These are phyloP conservation scores for Ulvella scutata DNA, from an alignment of 139 green algal genomes.

Conservation along the genomic window DNA sequence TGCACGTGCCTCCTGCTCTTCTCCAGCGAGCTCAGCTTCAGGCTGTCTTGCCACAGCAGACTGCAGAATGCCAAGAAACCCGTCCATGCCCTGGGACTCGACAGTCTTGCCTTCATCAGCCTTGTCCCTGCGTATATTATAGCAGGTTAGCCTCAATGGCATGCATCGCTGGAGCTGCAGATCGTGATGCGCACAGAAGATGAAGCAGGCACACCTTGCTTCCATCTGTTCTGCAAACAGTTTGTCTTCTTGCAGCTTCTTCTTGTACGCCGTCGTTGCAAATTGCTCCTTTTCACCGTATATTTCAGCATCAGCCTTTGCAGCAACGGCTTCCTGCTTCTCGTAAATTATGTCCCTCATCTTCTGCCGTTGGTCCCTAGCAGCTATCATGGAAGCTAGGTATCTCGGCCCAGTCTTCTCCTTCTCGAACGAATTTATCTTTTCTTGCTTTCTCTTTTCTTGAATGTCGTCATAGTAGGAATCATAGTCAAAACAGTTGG, in stretches of 20 bases:
- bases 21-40: not conserved
- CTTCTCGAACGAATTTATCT: slow-evolving; percentile 49
- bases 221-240: slow-evolving; percentile 6
- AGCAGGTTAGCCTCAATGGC: not conserved
- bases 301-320: slow-evolving; percentile 66
- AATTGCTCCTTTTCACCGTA: slow-evolving; percentile 90
- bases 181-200: not conserved
- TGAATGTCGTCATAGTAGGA: slow-evolving; percentile 72
- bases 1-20: not conserved
- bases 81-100: not conserved
- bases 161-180: not conserved
- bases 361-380: slow-evolving; percentile 14
- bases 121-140: not conserved
- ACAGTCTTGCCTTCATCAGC: not conserved
- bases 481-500: slow-evolving; percentile 90
- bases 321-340: slow-evolving; percentile 35
- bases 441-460: slow-evolving; percentile 14
- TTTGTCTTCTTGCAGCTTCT: slow-evolving; percentile 86
- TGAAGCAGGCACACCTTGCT: not conserved
- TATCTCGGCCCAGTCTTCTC: slow-evolving; percentile 46
- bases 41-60: not conserved
- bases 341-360: slow-evolving; percentile 15
- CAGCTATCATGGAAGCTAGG: slow-evolving; percentile 42
- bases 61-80: not conserved
- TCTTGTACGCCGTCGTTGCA: slow-evolving; percentile 79